Percentiles rank a stretch among this genome's conserved stretches.
Conservation (phyloP, 2,329 filamentous ascomycete genomes). For the Penicillium frequentans region DNA sequence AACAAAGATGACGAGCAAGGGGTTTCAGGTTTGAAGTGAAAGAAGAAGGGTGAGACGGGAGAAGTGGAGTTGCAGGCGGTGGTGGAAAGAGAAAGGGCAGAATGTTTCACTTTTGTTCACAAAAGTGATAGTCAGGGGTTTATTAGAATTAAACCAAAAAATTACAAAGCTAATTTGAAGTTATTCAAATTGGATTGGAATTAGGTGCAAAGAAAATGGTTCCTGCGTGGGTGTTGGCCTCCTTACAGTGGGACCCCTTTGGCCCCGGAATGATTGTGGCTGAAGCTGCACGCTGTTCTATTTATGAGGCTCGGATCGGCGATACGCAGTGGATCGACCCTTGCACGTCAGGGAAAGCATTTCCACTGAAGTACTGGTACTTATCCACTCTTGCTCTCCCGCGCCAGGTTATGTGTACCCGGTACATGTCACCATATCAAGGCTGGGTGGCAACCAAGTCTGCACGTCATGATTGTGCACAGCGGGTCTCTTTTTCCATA, state of each 20-base stretch:
- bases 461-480: conserved; percentile 19
- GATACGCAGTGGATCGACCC: conserved; percentile 2
- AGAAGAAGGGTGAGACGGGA: conserved; percentile 25
- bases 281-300: conserved; percentile 12
- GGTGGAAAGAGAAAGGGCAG: conserved; percentile 9
- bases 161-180: background rate
- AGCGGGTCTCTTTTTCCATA: background rate
- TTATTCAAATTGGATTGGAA: background rate
- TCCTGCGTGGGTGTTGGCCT: conserved; percentile 5
- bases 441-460: conserved; percentile 8
- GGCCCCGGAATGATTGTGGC: conserved; percentile 4
- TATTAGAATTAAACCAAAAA: background rate
- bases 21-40: conserved; percentile 5
- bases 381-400: background rate
- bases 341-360: conserved; percentile 4
- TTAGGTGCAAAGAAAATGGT: background rate
- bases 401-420: background rate
- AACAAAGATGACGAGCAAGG: conserved; percentile 8
- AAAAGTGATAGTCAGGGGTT: conserved; percentile 8
- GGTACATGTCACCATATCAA: background rate
- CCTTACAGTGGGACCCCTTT: conserved; percentile 4
- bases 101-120: conserved; percentile 3
- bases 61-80: conserved; percentile 20
- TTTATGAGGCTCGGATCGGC: conserved; percentile 10
- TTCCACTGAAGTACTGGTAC: conserved; percentile 5